Conservation (phyloP, 352 stramenopile genomes). For the Phytophthora lateralis region DNA sequence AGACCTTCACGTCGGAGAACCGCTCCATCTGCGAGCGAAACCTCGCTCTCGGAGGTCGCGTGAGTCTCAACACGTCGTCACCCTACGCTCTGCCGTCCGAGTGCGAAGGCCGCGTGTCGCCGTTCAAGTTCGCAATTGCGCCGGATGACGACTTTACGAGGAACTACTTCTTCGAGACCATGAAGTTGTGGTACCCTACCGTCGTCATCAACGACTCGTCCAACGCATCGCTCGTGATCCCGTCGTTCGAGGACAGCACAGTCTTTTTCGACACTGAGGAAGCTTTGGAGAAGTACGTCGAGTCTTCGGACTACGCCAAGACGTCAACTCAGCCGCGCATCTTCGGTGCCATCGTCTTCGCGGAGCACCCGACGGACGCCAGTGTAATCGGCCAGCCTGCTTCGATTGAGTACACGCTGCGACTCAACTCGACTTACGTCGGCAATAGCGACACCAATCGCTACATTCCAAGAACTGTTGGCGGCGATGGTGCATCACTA, state of each 20-base stretch:
- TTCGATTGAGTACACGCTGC: constrained; percentile 46
- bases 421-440: constrained; percentile 38
- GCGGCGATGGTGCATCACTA: constrained; percentile 14
- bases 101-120: constrained; percentile 50
- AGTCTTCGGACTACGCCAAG: constrained; percentile 35
- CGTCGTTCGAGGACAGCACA: constrained; percentile 43
- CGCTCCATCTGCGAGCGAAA: constrained; percentile 30
- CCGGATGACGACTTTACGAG: constrained; percentile 47
- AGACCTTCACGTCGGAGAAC: constrained; percentile 42
- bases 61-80: constrained; percentile 37
- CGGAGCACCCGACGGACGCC: constrained; percentile 22
- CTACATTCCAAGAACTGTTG: constrained; percentile 26
- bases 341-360: constrained; percentile 55
- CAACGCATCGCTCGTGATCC: constrained; percentile 29
- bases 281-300: constrained; percentile 44
- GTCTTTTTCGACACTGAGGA: constrained; percentile 45
- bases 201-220: constrained; percentile 24
- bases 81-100: constrained; percentile 29
- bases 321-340: constrained; percentile 39
- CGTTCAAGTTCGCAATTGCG: constrained; percentile 55
- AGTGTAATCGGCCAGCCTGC: constrained; percentile 27
- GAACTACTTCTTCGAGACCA: constrained; percentile 46
- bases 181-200: constrained; percentile 50
- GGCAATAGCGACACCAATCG: constrained; percentile 17
- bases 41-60: constrained; percentile 13